phyloP scores from a whole-genome alignment of 2,329 filamentous ascomycete species.

The Seiridium cupressi region DNA sequence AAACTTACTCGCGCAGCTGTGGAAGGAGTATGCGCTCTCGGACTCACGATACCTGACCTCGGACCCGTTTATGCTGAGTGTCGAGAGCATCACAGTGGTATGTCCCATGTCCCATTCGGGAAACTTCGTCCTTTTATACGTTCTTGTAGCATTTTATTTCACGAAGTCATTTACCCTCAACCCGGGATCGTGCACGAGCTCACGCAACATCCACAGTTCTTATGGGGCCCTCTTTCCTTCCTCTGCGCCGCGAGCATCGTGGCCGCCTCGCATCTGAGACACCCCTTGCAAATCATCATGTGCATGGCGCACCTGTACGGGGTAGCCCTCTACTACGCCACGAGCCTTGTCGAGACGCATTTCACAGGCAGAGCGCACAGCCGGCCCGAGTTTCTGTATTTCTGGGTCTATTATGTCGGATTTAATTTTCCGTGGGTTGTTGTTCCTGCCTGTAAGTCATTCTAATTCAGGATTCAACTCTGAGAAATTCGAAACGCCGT shows the following conservation, averaged over 20 bases:
- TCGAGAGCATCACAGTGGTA: slow-evolving; percentile 80
- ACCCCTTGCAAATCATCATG: slow-evolving; percentile 49
- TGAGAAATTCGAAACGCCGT: background rate
- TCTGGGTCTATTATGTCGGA: slow-evolving; percentile 62
- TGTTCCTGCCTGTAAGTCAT: slow-evolving; percentile 50
- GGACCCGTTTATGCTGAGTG: slow-evolving; percentile 81
- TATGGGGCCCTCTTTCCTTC: slow-evolving; percentile 60
- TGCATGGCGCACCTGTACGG: slow-evolving; percentile 59
- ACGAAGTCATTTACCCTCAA: background rate
- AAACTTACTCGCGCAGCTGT: slow-evolving; percentile 77
- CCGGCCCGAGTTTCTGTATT: slow-evolving; percentile 59
- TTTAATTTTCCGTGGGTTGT: slow-evolving; percentile 62
- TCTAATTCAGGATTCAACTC: background rate
- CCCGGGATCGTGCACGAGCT: background rate
- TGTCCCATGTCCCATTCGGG: slow-evolving; percentile 20
- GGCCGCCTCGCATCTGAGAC: slow-evolving; percentile 39
- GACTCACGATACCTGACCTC: slow-evolving; percentile 84
- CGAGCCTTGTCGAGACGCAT: slow-evolving; percentile 48
- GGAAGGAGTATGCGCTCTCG: slow-evolving; percentile 88
- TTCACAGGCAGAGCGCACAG: slow-evolving; percentile 48
- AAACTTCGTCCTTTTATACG: background rate
- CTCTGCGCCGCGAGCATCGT: slow-evolving; percentile 45
- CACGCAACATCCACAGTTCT: slow-evolving; percentile 32
- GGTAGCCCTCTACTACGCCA: slow-evolving; percentile 61
- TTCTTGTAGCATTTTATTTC: background rate